These are phyloP conservation scores for Talaromyces piceae DNA, from an alignment of 2,329 filamentous ascomycete genomes.

Conservation along the genomic window DNA sequence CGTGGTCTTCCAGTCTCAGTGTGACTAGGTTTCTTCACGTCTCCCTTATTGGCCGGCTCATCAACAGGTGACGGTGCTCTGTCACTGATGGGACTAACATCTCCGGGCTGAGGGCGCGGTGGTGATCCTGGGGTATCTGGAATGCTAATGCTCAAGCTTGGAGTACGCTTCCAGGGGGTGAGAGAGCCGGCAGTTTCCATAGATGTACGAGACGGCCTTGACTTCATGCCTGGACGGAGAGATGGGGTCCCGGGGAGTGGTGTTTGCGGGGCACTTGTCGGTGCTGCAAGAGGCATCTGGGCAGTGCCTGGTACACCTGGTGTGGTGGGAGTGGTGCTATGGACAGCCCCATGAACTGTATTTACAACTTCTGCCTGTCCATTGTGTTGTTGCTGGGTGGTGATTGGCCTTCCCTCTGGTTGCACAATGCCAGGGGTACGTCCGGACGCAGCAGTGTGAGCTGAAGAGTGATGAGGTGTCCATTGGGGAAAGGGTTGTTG, in stretches of 20 bases:
- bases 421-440: constrained; percentile 15
- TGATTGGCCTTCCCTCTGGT: constrained; percentile 1
- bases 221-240: constrained; percentile 19
- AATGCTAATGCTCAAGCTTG: constrained; percentile 23
- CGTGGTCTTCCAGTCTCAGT: constrained; percentile 16
- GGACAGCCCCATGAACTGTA: constrained; percentile 14
- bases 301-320: constrained; percentile 16
- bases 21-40: constrained; percentile 14
- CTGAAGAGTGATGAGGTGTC: constrained; percentile 23
- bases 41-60: constrained; percentile 20
- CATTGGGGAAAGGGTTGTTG: constrained; percentile 32
- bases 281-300: constrained; percentile 21
- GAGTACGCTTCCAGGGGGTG: constrained; percentile 39
- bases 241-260: constrained; percentile 20
- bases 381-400: constrained; percentile 8
- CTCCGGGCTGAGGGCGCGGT: constrained; percentile 32
- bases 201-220: constrained; percentile 25
- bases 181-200: constrained; percentile 34
- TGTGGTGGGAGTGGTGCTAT: constrained; percentile 20
- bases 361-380: constrained; percentile 16
- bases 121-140: constrained; percentile 33
- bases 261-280: constrained; percentile 20
- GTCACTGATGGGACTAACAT: constrained; percentile 41
- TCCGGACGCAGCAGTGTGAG: not conserved
- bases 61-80: constrained; percentile 30